Evolutionary conservation across 768 basidiomycete genomes (phyloP).

Genomic region (Tulasnella sp.): DNA sequence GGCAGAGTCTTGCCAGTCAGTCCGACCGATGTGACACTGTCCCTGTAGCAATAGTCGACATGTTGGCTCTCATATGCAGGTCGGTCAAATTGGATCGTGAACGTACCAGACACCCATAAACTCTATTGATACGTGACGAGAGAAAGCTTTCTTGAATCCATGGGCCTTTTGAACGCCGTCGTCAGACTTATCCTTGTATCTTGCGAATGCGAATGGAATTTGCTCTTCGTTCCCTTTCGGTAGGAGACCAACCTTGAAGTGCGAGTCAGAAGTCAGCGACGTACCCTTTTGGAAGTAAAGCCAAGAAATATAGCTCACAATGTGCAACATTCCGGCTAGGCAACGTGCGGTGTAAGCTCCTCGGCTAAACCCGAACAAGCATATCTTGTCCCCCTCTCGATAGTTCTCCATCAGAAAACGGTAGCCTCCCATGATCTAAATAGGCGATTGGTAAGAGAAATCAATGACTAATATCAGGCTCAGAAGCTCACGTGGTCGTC

Average conservation of each 20-base stretch:
- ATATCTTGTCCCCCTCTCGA: constrained; percentile 30
- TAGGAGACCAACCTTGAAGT: constrained; percentile 7
- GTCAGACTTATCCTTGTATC: constrained; percentile 3
- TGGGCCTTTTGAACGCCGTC: constrained; percentile 12
- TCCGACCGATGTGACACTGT: constrained; percentile 26
- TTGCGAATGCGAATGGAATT: not conserved
- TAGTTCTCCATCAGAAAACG: constrained; percentile 13
- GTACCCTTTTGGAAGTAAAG: not conserved
- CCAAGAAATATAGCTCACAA: not conserved
- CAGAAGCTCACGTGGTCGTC: constrained; percentile 47
- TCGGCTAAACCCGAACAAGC: constrained; percentile 17
- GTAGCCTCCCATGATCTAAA: constrained; percentile 15
- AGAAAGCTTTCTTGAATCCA: constrained; percentile 25
- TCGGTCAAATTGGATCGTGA: not conserved
- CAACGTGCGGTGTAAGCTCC: constrained; percentile 16
- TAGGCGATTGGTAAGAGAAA: not conserved
- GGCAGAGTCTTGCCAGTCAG: constrained; percentile 23
- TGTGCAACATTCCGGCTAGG: constrained; percentile 21
- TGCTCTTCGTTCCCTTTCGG: not conserved
- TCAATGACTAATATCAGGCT: no score
- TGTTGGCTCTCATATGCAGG: not conserved
- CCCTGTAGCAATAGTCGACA: constrained; percentile 5
- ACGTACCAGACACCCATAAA: constrained; percentile 25
- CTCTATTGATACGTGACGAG: constrained; percentile 22
- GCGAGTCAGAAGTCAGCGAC: no score